Base-by-base conservation (phyloP, 352 stramenopile genomes). In the Plasmopara halstedii region DNA sequence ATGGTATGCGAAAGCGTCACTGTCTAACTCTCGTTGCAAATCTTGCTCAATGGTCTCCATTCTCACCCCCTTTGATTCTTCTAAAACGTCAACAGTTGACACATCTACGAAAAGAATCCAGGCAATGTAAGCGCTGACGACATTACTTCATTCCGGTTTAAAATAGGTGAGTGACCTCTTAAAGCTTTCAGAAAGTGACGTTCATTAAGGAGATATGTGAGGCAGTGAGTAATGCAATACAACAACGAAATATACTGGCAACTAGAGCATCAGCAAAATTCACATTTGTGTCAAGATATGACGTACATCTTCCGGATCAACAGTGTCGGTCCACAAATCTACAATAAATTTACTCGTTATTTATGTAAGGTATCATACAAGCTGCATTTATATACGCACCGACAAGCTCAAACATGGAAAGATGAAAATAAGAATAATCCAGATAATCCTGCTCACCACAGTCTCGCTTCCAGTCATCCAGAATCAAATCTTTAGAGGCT, bases 361-460 rank as follows among this genome's bases (percentile, higher is more conserved):
- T n/a, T n/a, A n/a, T n/a, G n/a, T n/a, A 22, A 1, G 21, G 21
- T 2, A 18, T 44, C 21, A 41, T 36, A 29, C 20, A 31, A 22
- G 8, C 7, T 54, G 23, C 6, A 48, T 17, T n/a, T n/a, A n/a
- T 10, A 25, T 8, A 60, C 76, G 27, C 35, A 86, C 72, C 74
- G 21, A 87, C 78, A 14, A 91, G 61, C 32, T 91, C 79, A 51
- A 88, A 88, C 70, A 91, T 86, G 11, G 79, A 88, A 26, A 85
- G 63, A 44, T 91, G 79, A 42, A 91, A 88, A 27, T 70, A 85
- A 4, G 65, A 46, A 44, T 85, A 91, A 38, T 84, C 62, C 35
- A 91, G 57, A 21, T 64, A 42, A 21, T 82, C 58, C 6, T 70
- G 52, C 4, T 70, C 66, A 7, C 65, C 59, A 3, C 62, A 73